phyloP scores from a whole-genome alignment of 2,329 filamentous ascomycete species.

The Colletotrichum sojae region DNA sequence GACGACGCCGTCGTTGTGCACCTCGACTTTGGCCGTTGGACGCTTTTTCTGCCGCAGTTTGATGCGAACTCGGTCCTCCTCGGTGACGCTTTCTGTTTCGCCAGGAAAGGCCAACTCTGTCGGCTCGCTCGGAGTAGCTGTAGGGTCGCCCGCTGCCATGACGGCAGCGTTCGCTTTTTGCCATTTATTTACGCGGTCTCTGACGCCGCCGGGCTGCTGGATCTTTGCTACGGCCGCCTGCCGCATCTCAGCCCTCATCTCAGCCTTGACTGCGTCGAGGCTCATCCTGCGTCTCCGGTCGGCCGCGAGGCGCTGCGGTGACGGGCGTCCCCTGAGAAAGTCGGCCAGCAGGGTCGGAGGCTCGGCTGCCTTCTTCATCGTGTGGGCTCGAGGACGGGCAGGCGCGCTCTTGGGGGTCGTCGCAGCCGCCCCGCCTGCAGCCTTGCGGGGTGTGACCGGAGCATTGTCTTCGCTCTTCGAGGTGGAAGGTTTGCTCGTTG shows the following conservation, averaged over 20 bases:
- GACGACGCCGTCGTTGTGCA: conserved; percentile 49
- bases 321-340: conserved; percentile 70
- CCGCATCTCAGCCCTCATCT: conserved; percentile 67
- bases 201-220: conserved; percentile 77
- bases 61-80: conserved; percentile 72
- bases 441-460: conserved; percentile 32
- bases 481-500: conserved; percentile 25
- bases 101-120: conserved; percentile 73
- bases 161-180: conserved; percentile 82
- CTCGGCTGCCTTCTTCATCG: conserved; percentile 58
- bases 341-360: conserved; percentile 67
- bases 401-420: conserved; percentile 60
- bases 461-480: conserved; percentile 28
- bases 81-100: conserved; percentile 73
- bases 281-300: conserved; percentile 63
- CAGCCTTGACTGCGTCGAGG: conserved; percentile 71
- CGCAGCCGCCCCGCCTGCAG: conserved; percentile 8
- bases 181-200: conserved; percentile 86
- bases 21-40: conserved; percentile 50
- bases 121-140: conserved; percentile 69
- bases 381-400: conserved; percentile 53
- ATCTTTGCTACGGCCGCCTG: conserved; percentile 71
- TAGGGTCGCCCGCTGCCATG: conserved; percentile 65
- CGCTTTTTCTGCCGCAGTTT: conserved; percentile 64
- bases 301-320: conserved; percentile 68